Conservation (phyloP, 2,329 filamentous ascomycete genomes). For the Didymella sp. region DNA sequence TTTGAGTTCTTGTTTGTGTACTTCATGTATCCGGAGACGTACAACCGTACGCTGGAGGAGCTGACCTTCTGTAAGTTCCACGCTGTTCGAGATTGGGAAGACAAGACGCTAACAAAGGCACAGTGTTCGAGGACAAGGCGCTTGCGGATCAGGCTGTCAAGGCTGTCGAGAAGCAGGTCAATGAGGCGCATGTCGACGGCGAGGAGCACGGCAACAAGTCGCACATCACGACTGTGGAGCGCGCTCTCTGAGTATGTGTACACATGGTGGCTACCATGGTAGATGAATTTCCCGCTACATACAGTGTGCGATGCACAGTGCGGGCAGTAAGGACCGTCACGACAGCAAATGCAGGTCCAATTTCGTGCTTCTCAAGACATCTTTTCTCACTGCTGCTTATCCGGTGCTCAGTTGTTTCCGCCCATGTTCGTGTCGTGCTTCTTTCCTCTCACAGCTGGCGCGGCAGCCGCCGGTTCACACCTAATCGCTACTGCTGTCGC, state of each 20-base stretch:
- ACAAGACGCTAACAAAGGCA: slow-evolving; percentile 12
- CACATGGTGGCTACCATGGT: not conserved
- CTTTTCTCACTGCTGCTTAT: not conserved
- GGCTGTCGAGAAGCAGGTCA: slow-evolving; percentile 47
- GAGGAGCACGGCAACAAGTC: slow-evolving; percentile 29
- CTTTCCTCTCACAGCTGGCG: not conserved
- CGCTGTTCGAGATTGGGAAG: rapidly evolving
- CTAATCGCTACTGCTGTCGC: not conserved
- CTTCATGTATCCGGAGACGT: slow-evolving; percentile 68
- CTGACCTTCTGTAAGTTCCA: slow-evolving; percentile 57
- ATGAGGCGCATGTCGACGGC: slow-evolving; percentile 27
- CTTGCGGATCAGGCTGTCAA: slow-evolving; percentile 42
- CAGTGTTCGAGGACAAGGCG: slow-evolving; percentile 49
- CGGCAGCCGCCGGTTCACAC: not conserved
- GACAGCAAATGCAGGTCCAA: not conserved
- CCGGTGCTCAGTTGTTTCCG: not conserved
- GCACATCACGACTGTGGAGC: slow-evolving; percentile 29
- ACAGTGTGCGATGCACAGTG: not conserved
- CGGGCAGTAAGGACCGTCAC: not conserved
- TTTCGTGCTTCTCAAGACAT: not conserved
- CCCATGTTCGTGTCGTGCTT: not conserved
- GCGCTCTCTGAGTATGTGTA: slow-evolving; percentile 15
- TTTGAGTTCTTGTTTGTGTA: slow-evolving; percentile 63
- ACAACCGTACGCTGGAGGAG: slow-evolving; percentile 64
- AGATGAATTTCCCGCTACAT: not conserved